Percentiles rank a stretch among this genome's conserved stretches.
Evolutionary conservation across 495 filamentous ascomycete species (phyloP).

Genomic region (Penicillium argentinense): DNA sequence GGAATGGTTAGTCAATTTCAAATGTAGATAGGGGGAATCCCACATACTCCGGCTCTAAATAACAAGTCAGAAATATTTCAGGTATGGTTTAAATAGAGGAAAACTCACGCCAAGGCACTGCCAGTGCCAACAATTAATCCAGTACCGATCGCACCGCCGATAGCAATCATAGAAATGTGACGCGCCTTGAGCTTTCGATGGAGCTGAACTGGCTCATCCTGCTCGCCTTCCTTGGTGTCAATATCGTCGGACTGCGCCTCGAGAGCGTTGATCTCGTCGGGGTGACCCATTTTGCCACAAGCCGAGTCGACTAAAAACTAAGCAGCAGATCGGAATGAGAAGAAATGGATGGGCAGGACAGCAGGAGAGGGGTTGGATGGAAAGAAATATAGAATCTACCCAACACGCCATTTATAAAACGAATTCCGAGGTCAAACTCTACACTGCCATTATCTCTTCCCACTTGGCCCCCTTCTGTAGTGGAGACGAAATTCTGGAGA

Average conservation of each 20-base stretch:
- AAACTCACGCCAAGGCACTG: constrained; percentile 57
- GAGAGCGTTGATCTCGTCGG: constrained; percentile 11
- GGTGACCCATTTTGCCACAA: constrained; percentile 8
- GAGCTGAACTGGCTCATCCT: constrained; percentile 34
- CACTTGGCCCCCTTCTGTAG: constrained; percentile 5
- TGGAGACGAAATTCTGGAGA: constrained; percentile 2
- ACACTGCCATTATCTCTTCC: background rate
- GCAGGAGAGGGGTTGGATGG: background rate
- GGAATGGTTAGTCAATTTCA: constrained; percentile 13
- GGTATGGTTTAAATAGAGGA: too few relatives aligned
- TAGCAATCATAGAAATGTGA: constrained; percentile 86
- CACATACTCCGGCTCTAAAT: constrained; percentile 41
- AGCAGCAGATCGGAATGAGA: too few relatives aligned
- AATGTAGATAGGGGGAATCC: background rate
- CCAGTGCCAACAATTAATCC: constrained; percentile 68
- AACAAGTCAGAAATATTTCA: too few relatives aligned
- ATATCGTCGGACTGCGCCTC: constrained; percentile 5
- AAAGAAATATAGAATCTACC: background rate
- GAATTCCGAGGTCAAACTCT: constrained; percentile 7
- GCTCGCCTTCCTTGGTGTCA: constrained; percentile 5
- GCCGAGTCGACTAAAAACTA: background rate
- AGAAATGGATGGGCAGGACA: background rate
- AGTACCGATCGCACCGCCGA: constrained; percentile 85
- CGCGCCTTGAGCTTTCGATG: constrained; percentile 71
- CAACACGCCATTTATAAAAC: constrained; percentile 4